Conservation (phyloP, 2,329 filamentous ascomycete genomes). For the Aspergillus sp. region DNA sequence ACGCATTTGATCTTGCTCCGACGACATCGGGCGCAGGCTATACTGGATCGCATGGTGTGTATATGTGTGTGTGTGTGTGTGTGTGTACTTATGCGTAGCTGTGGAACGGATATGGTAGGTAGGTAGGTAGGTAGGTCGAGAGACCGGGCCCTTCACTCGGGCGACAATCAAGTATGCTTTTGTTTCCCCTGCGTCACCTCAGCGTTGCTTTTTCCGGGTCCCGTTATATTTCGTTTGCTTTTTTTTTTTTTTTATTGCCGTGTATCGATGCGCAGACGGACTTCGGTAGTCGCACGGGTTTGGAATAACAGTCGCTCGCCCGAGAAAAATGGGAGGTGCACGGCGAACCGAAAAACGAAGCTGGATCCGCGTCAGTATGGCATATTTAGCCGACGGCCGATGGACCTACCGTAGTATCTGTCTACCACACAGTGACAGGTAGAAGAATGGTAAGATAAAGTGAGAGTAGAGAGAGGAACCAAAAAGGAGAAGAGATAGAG, state of each 20-base stretch:
- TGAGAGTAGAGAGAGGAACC: neutral
- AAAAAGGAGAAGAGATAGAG: neutral
- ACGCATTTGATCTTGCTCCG: conserved; percentile 83
- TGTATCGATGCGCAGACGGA: no score
- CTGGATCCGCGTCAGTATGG: conserved; percentile 8
- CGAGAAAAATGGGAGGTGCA: no score
- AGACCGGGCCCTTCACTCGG: neutral
- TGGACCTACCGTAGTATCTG: neutral
- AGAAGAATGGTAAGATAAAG: neutral
- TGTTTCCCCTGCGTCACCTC: no score
- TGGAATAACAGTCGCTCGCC: no score
- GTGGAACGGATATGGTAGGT: no score
- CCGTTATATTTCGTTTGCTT: no score
- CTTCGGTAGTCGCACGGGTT: no score
- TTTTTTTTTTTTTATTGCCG: no score
- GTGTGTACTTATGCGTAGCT: no score
- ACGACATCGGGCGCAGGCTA: conserved; percentile 69
- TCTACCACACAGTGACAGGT: no score
- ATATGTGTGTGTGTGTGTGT: no score
- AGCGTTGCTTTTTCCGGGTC: no score
- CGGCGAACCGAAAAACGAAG: neutral
- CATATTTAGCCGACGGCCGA: conserved; percentile 4
- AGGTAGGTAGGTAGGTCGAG: neutral
- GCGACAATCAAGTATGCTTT: neutral
- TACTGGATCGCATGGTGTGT: conserved; percentile 62